These are phyloP conservation scores for Plasmodium yoelii DNA, from an alignment of 169 alveolate genomes.

Conservation along the genomic window DNA sequence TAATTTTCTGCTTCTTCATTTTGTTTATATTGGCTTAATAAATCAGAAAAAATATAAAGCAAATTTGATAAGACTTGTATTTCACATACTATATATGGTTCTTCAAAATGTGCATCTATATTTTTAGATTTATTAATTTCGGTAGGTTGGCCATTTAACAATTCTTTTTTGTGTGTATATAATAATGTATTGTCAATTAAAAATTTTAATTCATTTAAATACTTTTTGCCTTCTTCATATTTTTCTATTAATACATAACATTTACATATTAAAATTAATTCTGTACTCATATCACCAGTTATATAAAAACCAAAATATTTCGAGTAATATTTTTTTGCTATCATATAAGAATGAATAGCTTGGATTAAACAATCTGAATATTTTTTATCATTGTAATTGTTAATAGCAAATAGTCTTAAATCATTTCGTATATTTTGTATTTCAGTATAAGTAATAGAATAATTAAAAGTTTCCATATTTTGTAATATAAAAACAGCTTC, in stretches of 20 bases:
- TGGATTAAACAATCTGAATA: slow-evolving; percentile 80
- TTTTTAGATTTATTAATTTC: slow-evolving; percentile 4
- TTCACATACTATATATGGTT: slow-evolving; percentile 79
- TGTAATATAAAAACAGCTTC: slow-evolving; percentile 69
- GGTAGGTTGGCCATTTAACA: slow-evolving; percentile 21
- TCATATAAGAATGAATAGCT: slow-evolving; percentile 80
- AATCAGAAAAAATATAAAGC: slow-evolving; percentile 78
- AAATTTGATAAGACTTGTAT: slow-evolving; percentile 78
- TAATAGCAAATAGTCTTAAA: slow-evolving; percentile 79
- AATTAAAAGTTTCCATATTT: slow-evolving; percentile 68
- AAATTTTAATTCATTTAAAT: slow-evolving; percentile 84
- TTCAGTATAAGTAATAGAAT: slow-evolving; percentile 75
- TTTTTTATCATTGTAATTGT: slow-evolving; percentile 78
- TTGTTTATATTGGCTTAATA: slow-evolving; percentile 79
- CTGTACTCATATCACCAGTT: slow-evolving; percentile 89
- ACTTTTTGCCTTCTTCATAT: slow-evolving; percentile 81
- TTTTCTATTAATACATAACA: slow-evolving; percentile 88
- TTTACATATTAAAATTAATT: slow-evolving; percentile 85
- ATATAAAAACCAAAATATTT: slow-evolving; percentile 79
- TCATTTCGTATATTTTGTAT: slow-evolving; percentile 80
- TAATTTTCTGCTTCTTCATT: slow-evolving; percentile 77
- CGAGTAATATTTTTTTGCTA: slow-evolving; percentile 78
- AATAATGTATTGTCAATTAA: slow-evolving; percentile 87
- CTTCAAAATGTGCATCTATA: slow-evolving; percentile 58
- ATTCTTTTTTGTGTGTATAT: slow-evolving; percentile 77